Base-by-base conservation (phyloP, 495 filamentous ascomycete species). In the Penicillium dipodomyicola region DNA sequence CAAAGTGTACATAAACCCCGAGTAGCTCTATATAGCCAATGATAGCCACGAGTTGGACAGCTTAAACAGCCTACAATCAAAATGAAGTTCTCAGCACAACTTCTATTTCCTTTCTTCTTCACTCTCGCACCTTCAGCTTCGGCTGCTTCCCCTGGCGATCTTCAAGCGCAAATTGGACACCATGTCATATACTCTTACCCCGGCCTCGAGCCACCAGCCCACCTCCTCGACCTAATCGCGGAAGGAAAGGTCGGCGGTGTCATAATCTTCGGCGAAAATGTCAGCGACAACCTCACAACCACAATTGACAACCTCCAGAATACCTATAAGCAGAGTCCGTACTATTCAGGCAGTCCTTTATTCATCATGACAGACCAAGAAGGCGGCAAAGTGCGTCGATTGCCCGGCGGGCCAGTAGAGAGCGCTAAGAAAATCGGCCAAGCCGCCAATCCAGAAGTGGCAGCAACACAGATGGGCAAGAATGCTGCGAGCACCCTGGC, bases 321-420 rank as follows among this genome's bases (percentile, higher is more conserved):
- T 22, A 51, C 67, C 3, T 74, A 73, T 27, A 54, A 52, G n/a
- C 41, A 63, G 25, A 69, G 67, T 19, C 43, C 59, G 0, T 58
- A 61, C 10, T 61, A 67, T 15, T 27, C 55, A 3, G 69, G 64
- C 7, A 54, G 52, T 4, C 72, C 72, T 6, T 56, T 75, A 1
- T 51, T 73, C 0, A 71, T 73, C 52, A 69, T 72, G 64, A 75
- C 71, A 1, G 72, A 75, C 52, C 72, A 75, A 23, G 72, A 75
- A 39, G 71, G 72, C 10, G 72, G 69, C 5, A 3, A 66, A 12
- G 61, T 75, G 5, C 59, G 62, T 29, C 65, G 72, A 11, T 56
- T 75, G 1, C 60, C 68, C 4, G 72, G 70, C 15, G 72, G 70
- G 1, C 70, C 72, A 10, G 63, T 56, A 1, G 25, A 40, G 6